These are phyloP conservation scores for Cadophora malorum DNA, from an alignment of 2,329 filamentous ascomycete species.

Conservation along the genomic window DNA sequence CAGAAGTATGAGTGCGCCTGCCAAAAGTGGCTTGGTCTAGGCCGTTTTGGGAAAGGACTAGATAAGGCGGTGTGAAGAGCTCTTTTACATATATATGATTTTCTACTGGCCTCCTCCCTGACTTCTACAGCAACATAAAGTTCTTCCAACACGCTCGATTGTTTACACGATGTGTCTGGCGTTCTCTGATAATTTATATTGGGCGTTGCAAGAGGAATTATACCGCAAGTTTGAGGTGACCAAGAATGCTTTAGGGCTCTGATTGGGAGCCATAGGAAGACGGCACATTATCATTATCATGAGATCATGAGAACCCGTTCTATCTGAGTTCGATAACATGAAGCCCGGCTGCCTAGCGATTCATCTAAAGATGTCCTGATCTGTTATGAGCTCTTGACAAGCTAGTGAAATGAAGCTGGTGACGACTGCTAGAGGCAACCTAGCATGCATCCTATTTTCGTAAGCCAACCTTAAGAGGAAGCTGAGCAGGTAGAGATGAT, in stretches of 20 bases:
- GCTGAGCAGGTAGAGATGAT: background rate
- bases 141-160: conserved; percentile 42
- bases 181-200: conserved; percentile 38
- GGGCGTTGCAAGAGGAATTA: conserved; percentile 44
- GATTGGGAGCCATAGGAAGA: conserved; percentile 47
- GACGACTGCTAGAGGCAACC: background rate
- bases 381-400: background rate
- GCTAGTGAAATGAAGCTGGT: background rate
- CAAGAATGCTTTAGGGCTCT: conserved; percentile 43
- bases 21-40: conserved; percentile 13
- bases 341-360: background rate
- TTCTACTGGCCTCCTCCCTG: background rate
- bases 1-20: conserved; percentile 15
- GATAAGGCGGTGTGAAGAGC: conserved; percentile 28
- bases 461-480: conserved; percentile 9
- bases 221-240: conserved; percentile 48
- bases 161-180: conserved; percentile 41
- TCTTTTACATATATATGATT: conserved; percentile 2
- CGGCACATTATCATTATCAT: conserved; percentile 39
- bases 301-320: background rate
- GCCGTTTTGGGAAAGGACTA: conserved; percentile 7
- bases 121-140: conserved; percentile 41
- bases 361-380: background rate
- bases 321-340: background rate
- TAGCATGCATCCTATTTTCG: conserved; percentile 3